Conservation (phyloP, 176 grass and related monocot genomes). For the Cymbopogon citratus region DNA sequence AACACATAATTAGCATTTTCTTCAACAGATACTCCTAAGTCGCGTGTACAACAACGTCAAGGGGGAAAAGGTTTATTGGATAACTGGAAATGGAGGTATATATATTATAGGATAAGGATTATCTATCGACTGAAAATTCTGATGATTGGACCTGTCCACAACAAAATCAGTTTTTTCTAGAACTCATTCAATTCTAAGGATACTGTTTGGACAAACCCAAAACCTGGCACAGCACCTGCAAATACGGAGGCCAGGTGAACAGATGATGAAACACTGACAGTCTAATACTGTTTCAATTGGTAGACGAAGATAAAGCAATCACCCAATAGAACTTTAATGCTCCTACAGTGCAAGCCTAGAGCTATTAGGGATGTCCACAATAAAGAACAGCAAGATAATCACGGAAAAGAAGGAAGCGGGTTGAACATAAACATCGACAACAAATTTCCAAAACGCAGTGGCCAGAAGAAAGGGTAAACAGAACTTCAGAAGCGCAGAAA, state of each 20-base stretch:
- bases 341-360: neutral
- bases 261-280: neutral
- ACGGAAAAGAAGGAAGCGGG: neutral
- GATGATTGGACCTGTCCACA: neutral
- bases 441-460: neutral
- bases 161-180: neutral
- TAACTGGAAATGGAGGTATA: neutral
- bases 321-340: neutral
- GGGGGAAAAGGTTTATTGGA: neutral
- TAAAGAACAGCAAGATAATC: neutral
- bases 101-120: constrained; percentile 11
- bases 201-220: neutral
- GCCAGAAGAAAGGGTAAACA: neutral
- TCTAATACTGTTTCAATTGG: neutral
- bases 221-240: neutral
- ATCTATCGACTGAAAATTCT: neutral
- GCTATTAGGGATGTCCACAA: neutral
- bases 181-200: neutral
- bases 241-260: neutral
- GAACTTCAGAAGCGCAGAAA: neutral
- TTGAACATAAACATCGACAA: neutral
- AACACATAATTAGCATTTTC: constrained; percentile 23
- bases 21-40: neutral
- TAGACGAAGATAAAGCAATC: neutral
- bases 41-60: neutral